Evolutionary conservation across 169 alveolate genomes (phyloP), one percentile per base, ranked within the genome.

Genomic region (Plasmodium relictum): DNA sequence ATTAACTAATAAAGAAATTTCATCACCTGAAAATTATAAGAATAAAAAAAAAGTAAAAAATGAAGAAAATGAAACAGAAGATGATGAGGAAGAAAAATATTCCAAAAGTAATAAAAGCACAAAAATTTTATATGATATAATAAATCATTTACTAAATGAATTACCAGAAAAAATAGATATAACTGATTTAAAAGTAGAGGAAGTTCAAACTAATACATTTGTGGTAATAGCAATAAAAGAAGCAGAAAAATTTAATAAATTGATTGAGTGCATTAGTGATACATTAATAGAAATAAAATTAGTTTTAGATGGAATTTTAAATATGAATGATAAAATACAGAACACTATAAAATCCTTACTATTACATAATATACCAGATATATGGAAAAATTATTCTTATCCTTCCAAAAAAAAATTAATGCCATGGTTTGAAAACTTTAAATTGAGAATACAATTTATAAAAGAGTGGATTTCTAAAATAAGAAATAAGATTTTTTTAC

Each of bases 151-250:
- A 92, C 70, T 95, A 37, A 97, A 88, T 61, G 91, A 93, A 56
- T 83, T 97, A 26, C 98, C 98, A n/a, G 93, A 87, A 39, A 95
- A 95, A 37, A 94, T 96, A 71, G 91, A 94, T 61, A 54, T 87
- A 50, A 73, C 69, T 2, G 83, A 88, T 52, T 78, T 93, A 69
- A 91, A 91, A 22, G 71, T 88, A 41, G 91, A 74, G 18, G 94
- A 87, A 31, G 65, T 70, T 54, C 92, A 93, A 14, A 86, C 90
- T 48, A 86, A 44, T 61, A 88, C 89, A 16, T 92, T 83, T 88
- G 45, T 92, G 91, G 89, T 92, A 45, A 87, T 88, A 50, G 89
- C 89, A 62, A 45, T 78, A 59, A 78, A 78, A 56, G 89, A 78
- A 24, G 66, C 89, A 12, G 89, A 78, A 20, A 78, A 78, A 18